These are phyloP conservation scores for Sarcocystis neurona DNA, from an alignment of 169 alveolate genomes.

Conservation along the genomic window DNA sequence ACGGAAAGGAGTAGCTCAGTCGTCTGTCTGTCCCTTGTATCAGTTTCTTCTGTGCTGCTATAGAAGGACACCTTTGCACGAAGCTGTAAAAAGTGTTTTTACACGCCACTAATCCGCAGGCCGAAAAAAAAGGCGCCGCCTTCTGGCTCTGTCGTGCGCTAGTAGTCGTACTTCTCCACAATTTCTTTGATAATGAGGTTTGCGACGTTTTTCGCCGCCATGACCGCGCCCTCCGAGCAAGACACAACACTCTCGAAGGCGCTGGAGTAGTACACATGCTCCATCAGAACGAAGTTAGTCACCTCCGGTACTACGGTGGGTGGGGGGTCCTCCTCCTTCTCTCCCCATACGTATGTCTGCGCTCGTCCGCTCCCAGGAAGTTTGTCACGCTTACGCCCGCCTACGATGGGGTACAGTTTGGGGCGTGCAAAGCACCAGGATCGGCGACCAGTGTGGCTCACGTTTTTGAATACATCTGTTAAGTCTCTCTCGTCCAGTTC, in stretches of 20 bases:
- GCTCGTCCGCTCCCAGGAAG: neutral
- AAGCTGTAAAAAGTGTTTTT: too few species aligned
- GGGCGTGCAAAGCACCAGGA: neutral
- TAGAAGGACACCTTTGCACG: too few species aligned
- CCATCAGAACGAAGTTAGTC: neutral
- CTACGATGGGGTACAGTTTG: neutral
- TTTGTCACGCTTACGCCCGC: too few species aligned
- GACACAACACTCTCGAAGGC: neutral
- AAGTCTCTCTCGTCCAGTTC: neutral
- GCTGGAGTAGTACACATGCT: neutral
- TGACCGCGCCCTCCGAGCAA: conserved; percentile 1
- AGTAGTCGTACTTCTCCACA: too few species aligned
- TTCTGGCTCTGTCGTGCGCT: too few species aligned
- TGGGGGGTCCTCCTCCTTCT: neutral
- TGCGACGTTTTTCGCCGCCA: conserved; percentile 1
- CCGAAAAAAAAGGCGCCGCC: too few species aligned
- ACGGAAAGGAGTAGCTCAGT: too few species aligned
- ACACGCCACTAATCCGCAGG: too few species aligned
- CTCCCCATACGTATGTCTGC: neutral
- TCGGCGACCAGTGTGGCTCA: neutral
- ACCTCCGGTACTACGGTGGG: too few species aligned
- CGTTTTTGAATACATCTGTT: neutral
- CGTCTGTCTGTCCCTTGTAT: too few species aligned
- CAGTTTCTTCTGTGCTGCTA: too few species aligned
- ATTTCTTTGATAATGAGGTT: neutral